Conservation (phyloP, 78 protist species). For the Diacronema lutheri region DNA sequence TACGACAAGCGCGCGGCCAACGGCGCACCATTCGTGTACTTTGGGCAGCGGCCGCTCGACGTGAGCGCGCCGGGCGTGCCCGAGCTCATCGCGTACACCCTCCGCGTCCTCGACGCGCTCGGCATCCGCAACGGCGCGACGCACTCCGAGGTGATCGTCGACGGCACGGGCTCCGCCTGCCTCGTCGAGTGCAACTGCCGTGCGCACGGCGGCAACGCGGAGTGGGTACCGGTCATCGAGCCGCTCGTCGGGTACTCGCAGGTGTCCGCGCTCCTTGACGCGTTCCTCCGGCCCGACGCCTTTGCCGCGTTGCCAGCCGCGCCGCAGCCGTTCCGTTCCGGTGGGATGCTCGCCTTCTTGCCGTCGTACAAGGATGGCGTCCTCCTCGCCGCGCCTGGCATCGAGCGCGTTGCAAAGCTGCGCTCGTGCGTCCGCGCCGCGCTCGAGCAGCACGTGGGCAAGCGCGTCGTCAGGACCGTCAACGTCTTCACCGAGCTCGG, state of each 20-base stretch:
- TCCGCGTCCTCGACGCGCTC: neutral
- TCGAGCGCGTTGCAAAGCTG: no score
- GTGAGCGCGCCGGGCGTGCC: neutral
- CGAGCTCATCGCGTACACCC: neutral
- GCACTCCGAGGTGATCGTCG: neutral
- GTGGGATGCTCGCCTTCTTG: neutral
- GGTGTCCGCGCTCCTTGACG: neutral
- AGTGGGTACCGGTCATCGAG: neutral
- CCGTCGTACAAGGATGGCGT: no score
- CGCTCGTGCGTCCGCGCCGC: no score
- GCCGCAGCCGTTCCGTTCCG: neutral
- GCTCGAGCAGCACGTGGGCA: no score
- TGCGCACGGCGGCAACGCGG: constrained; percentile 17
- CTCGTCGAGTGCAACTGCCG: constrained; percentile 14
- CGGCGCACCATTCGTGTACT: constrained; percentile 10
- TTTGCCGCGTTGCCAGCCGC: neutral
- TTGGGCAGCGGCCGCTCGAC: neutral
- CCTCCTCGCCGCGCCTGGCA: no score
- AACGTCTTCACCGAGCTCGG: neutral
- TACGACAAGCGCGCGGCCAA: constrained; percentile 13
- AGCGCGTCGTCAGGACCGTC: neutral
- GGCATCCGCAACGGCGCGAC: neutral
- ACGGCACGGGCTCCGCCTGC: no score
- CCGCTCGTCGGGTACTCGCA: neutral
- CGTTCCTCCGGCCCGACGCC: neutral